These are phyloP conservation scores for Tulasnella sp. DNA, from an alignment of 768 basidiomycete genomes.

Conservation along the genomic window DNA sequence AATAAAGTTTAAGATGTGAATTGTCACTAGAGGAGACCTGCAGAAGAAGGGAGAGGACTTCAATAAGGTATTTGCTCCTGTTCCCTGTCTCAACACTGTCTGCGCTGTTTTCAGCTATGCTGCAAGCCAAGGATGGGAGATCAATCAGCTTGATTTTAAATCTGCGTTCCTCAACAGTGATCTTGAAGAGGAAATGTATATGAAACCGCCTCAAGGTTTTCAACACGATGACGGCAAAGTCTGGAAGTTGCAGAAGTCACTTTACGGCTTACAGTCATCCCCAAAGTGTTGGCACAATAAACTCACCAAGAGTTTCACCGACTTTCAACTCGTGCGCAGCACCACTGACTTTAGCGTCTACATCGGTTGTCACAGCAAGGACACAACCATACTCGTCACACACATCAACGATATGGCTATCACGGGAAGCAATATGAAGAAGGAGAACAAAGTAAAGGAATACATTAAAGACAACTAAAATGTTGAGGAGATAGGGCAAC, in stretches of 20 bases:
- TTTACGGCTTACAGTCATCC: neutral
- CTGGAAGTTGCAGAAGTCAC: neutral
- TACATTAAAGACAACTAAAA: neutral
- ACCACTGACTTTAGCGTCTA: conserved; percentile 19
- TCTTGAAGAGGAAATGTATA: neutral
- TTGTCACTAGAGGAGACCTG: too few species aligned
- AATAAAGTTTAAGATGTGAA: too few species aligned
- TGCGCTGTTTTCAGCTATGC: too few species aligned
- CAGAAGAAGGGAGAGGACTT: too few species aligned
- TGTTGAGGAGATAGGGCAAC: conserved; percentile 14
- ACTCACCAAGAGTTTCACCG: neutral
- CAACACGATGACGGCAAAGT: neutral
- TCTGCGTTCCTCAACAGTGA: too few species aligned
- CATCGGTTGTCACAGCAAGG: neutral
- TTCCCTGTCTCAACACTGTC: too few species aligned
- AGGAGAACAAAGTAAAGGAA: neutral
- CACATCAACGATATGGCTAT: conserved; percentile 23
- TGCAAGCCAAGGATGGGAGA: neutral
- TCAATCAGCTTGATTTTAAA: too few species aligned
- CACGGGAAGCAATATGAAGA: neutral
- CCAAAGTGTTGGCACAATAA: conserved; percentile 3
- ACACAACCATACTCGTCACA: neutral
- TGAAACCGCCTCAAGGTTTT: neutral
- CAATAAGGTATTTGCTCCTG: too few species aligned
- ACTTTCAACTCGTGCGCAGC: neutral